Evolutionary conservation across 2,329 filamentous ascomycete genomes (phyloP).

Genomic region (Arthrobotrys sphaeroides): DNA sequence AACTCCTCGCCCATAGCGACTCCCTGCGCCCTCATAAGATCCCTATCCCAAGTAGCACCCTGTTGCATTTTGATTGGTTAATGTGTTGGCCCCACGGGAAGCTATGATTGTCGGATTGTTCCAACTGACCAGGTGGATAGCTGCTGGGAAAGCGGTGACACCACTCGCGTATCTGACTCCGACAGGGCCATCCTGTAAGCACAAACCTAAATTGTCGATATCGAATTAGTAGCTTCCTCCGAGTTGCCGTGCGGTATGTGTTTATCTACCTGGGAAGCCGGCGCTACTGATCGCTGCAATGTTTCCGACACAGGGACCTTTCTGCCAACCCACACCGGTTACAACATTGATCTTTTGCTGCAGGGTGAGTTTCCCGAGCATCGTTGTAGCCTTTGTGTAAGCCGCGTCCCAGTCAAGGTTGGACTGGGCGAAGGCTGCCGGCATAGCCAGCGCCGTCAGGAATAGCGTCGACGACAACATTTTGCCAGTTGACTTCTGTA

Average conservation of each 20-base stretch:
- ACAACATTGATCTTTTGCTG: slow-evolving; percentile 94
- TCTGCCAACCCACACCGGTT: slow-evolving; percentile 80
- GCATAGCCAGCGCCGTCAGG: slow-evolving; percentile 25
- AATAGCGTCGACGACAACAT: slow-evolving; percentile 43
- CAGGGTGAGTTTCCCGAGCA: slow-evolving; percentile 84
- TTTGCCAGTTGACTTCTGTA: background rate
- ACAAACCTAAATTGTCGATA: slow-evolving; percentile 76
- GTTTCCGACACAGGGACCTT: slow-evolving; percentile 54
- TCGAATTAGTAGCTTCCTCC: slow-evolving; percentile 60
- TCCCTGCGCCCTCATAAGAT: slow-evolving; percentile 74
- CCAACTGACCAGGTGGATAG: slow-evolving; percentile 39
- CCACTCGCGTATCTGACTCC: slow-evolving; percentile 82
- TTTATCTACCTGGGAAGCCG: slow-evolving; percentile 28
- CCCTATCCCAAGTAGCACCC: slow-evolving; percentile 82
- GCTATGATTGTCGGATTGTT: slow-evolving; percentile 70
- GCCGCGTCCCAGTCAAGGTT: slow-evolving; percentile 73
- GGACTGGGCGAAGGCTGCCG: slow-evolving; percentile 40
- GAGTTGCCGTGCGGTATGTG: slow-evolving; percentile 37
- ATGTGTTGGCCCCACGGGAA: background rate
- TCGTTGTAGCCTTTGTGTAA: slow-evolving; percentile 77
- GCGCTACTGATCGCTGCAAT: slow-evolving; percentile 41
- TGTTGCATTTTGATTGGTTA: slow-evolving; percentile 1
- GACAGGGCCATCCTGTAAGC: slow-evolving; percentile 84
- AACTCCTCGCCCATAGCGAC: slow-evolving; percentile 79
- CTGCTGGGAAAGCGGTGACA: slow-evolving; percentile 81